These are phyloP conservation scores for Trifolium repens DNA, from an alignment of 306 rosid species.

Conservation along the genomic window DNA sequence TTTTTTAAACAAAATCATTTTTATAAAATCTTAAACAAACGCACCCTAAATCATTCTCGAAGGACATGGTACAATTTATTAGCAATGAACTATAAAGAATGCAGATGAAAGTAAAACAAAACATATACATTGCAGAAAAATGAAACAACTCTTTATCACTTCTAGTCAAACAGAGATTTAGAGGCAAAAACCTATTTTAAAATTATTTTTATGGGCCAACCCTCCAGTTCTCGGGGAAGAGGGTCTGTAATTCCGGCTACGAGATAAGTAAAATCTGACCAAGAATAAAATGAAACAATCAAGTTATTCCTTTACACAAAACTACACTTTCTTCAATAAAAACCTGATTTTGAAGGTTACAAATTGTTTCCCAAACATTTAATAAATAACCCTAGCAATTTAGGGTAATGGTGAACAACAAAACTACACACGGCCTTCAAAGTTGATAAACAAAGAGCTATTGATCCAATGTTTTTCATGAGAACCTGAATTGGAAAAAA, in stretches of 20 bases:
- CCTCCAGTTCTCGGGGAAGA: too few relatives aligned
- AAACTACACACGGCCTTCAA: conserved; percentile 6
- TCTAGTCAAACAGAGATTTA: not conserved
- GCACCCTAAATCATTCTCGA: too few relatives aligned
- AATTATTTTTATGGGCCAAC: not conserved
- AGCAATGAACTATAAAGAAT: conserved; percentile 13
- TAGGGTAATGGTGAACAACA: conserved; percentile 17
- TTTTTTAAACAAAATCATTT: too few relatives aligned
- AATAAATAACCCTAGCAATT: not conserved
- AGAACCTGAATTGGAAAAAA: not conserved
- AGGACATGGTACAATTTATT: not conserved
- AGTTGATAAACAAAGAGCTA: not conserved
- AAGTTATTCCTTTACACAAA: not conserved
- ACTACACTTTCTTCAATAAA: not conserved
- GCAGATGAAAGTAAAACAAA: conserved; percentile 27
- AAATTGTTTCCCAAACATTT: not conserved
- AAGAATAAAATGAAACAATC: not conserved
- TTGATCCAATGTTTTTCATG: conserved; percentile 12
- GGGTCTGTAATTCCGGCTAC: too few relatives aligned
- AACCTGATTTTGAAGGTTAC: not conserved
- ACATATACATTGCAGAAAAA: not conserved
- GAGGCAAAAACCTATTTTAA: not conserved
- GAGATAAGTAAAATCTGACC: too few relatives aligned
- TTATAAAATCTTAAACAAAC: too few relatives aligned
- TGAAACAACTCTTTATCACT: not conserved